Conservation (phyloP, 2,329 filamentous ascomycete genomes). For the Bimuria novae-zelandiae region DNA sequence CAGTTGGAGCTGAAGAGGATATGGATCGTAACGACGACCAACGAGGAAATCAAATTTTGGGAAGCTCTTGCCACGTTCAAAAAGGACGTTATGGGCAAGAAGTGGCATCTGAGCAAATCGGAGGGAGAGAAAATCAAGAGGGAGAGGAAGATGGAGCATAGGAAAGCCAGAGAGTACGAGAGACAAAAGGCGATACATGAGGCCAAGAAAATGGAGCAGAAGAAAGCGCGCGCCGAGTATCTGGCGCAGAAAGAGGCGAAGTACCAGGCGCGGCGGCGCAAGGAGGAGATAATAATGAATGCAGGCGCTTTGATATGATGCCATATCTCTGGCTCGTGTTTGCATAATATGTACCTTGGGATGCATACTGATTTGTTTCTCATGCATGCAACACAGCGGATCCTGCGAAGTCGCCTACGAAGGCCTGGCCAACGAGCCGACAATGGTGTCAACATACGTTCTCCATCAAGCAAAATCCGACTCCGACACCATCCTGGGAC, state of each 20-base stretch:
- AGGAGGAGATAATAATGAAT: constrained; percentile 51
- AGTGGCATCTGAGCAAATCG: constrained; percentile 56
- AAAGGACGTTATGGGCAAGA: constrained; percentile 54
- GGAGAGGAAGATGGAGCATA: constrained; percentile 46
- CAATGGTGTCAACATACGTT: too few relatives aligned
- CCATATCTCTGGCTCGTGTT: too few relatives aligned
- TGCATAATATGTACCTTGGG: too few relatives aligned
- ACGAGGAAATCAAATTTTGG: constrained; percentile 60
- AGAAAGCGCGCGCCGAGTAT: constrained; percentile 37
- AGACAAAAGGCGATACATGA: constrained; percentile 42
- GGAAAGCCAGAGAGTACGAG: constrained; percentile 43
- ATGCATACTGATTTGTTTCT: too few relatives aligned
- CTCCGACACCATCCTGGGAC: too few relatives aligned
- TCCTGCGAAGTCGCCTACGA: too few relatives aligned
- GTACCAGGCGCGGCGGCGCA: constrained; percentile 48
- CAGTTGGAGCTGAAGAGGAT: constrained; percentile 62
- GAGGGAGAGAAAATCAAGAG: constrained; percentile 51
- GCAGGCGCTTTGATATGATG: constrained; percentile 44
- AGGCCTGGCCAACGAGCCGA: too few relatives aligned
- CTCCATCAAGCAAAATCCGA: too few relatives aligned
- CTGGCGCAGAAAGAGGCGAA: constrained; percentile 43
- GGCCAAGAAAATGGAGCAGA: constrained; percentile 37
- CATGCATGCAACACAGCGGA: too few relatives aligned
- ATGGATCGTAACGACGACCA: constrained; percentile 55
- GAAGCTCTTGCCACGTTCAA: constrained; percentile 56